Evolutionary conservation across 108 stramenopile species (phyloP).

Genomic region (Nannochloropsis salina): DNA sequence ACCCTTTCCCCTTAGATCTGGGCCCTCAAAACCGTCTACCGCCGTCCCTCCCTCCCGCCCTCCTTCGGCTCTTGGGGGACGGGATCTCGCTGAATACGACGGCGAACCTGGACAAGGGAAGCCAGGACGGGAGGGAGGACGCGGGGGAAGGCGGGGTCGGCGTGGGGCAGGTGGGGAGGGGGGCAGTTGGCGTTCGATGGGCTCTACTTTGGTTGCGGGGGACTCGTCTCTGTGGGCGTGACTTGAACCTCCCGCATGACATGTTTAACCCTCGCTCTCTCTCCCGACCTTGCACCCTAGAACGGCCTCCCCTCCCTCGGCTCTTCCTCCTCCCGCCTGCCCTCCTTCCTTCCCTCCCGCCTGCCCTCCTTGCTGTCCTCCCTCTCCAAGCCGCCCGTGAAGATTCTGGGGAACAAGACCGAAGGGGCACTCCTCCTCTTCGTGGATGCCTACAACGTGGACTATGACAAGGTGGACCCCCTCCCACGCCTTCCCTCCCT

Average conservation of each 20-base stretch:
- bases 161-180: constrained; percentile 26
- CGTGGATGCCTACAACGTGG: constrained; percentile 33
- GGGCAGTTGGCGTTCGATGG: constrained; percentile 7
- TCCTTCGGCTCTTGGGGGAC: constrained; percentile 28
- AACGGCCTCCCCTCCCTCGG: not conserved
- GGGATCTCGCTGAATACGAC: constrained; percentile 56
- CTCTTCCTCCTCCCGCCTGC: not conserved
- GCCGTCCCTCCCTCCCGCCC: not conserved
- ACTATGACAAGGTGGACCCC: constrained; percentile 33
- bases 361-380: not conserved
- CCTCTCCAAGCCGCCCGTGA: not conserved
- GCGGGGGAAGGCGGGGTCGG: constrained; percentile 28
- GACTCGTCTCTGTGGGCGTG: not conserved
- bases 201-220: not conserved
- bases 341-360: not conserved
- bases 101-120: constrained; percentile 34
- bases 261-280: not conserved
- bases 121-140: constrained; percentile 30
- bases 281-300: not conserved
- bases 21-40: not conserved
- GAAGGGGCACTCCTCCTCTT: constrained; percentile 79
- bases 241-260: too few species aligned
- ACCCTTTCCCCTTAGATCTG: not conserved
- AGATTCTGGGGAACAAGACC: constrained; percentile 57
- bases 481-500: too few species aligned